A percentile compares a stretch with the other conserved stretches of the same genome.
Conservation (phyloP, 495 filamentous ascomycete species). For the Neurospora sublineolata region DNA sequence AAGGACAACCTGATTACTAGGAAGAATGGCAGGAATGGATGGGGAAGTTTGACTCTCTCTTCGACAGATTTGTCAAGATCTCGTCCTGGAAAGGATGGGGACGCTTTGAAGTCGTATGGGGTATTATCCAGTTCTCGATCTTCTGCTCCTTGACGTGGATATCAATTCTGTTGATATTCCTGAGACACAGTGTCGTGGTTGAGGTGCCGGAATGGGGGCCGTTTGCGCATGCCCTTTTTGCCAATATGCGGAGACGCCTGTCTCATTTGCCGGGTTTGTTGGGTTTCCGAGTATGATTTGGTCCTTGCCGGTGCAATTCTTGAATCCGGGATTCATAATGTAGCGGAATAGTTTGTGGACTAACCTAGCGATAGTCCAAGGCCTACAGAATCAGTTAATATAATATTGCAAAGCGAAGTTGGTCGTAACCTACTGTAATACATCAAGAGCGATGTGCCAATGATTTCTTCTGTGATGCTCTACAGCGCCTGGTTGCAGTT, state of each 20-base stretch:
- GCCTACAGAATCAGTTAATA: not conserved
- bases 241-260: not conserved
- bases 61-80: not conserved
- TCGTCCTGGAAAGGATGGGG: not conserved
- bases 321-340: not conserved
- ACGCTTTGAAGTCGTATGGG: not conserved
- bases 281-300: not conserved
- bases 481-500: not conserved
- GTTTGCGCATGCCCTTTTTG: not conserved
- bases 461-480: not conserved
- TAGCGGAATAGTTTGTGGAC: not conserved
- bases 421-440: not conserved
- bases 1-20: not conserved
- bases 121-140: not conserved
- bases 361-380: not conserved
- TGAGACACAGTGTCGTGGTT: not conserved
- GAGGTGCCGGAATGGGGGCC: not conserved
- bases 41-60: not conserved
- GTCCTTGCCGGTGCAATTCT: not conserved
- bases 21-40: not conserved
- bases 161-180: not conserved
- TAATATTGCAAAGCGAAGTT: not conserved
- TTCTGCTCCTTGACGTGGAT: not conserved
- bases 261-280: not conserved
- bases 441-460: not conserved